Evolutionary conservation across 176 grass and related monocot species (phyloP), one percentile per base, ranked within the genome.

Genomic region (Pontederia crassipes): DNA sequence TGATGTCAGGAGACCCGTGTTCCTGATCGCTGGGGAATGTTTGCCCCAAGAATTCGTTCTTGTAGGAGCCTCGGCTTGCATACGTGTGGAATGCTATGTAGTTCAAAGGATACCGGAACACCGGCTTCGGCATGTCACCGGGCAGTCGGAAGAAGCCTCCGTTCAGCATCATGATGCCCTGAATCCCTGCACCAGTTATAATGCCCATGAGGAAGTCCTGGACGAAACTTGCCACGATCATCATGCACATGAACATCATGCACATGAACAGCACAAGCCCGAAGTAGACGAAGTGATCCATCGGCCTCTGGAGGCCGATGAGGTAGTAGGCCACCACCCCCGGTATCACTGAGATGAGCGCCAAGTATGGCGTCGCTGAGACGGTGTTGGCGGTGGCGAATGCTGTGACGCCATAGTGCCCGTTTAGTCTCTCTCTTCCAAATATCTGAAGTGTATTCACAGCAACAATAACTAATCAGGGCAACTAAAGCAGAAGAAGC

Each of bases 201-300:
- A 81, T 77, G 28, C 78, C 83, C 1, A 81, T 26, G 1, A 86
- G 52, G 45, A 78, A 81, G 73, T 81, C 83, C 0, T 74, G 78
- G 7, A 81, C 78, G 4, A 86, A 12, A 0, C 68, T 69, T 14
- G 78, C 83, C 15, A 86, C 70, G 45, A 86, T 86, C 83, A 78
- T 86, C 83, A 86, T 78, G n/a, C n/a, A n/a, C 1, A 81, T 78
- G 3, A 86, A 11, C 59, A 80, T 73, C 54, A 75, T 85, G 65
- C 73, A 74, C 17, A 46, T 66, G 77, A 78, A 85, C 0, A 85
- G 13, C 13, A 77, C 70, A 4, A 52, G 17, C 0, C 55, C 54
- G 17, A 85, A 85, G 64, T 80, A 80, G 11, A 64, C 2, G 12
- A 80, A 85, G 59, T 85, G 77, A 2, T 74, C 48, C 18, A 24